Percentiles rank a stretch among this genome's conserved stretches.
Conservation (phyloP, 768 basidiomycete species). For the Mycena galopus region DNA sequence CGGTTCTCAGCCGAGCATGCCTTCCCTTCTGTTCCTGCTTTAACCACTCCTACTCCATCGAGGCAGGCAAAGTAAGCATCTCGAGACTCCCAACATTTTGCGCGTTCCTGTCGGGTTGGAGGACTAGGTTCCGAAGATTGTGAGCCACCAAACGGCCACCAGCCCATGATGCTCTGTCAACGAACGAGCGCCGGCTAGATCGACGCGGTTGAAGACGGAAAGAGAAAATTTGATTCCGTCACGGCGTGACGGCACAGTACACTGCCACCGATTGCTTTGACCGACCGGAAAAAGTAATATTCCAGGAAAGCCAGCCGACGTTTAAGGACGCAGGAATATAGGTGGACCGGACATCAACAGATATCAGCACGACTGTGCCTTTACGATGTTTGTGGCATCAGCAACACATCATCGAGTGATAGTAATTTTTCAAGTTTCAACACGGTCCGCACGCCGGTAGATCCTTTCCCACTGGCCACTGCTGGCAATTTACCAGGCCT, state of each 20-base stretch:
- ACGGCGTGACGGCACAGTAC: background rate
- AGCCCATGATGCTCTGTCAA: constrained; percentile 49
- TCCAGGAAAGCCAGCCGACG: too few relatives aligned
- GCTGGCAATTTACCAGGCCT: too few relatives aligned
- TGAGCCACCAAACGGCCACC: constrained; percentile 52
- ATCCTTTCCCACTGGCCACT: background rate
- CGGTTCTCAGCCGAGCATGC: constrained; percentile 70
- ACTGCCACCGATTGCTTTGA: constrained; percentile 9
- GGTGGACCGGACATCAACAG: background rate
- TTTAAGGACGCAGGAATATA: background rate
- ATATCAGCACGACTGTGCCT: background rate
- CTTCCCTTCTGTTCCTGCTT: constrained; percentile 78
- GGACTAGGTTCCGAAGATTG: constrained; percentile 49
- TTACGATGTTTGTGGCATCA: too few relatives aligned
- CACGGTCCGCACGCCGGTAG: background rate
- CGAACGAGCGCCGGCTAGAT: background rate
- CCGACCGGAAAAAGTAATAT: background rate
- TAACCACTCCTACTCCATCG: constrained; percentile 74
- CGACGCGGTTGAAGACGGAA: background rate
- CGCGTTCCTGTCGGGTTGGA: constrained; percentile 73
- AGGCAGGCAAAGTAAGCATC: constrained; percentile 91
- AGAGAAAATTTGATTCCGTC: background rate
- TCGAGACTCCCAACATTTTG: constrained; percentile 87
- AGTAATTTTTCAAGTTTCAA: background rate
- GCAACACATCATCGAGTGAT: too few relatives aligned